Conservation (phyloP, 805 yeast species). For the Hanseniaspora vineae region DNA sequence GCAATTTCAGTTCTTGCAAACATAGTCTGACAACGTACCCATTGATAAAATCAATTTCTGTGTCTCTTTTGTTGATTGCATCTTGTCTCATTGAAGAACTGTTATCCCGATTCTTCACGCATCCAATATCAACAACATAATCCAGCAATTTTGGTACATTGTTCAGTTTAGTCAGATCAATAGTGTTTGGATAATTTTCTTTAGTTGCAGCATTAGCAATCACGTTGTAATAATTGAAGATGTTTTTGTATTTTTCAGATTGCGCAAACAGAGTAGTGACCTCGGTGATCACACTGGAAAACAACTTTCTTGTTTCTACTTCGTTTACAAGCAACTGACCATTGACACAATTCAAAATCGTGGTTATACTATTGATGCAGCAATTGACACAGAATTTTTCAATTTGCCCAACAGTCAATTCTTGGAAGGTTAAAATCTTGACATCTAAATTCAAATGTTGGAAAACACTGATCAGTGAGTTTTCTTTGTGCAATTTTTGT, state of each 20-base stretch:
- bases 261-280: constrained; percentile 19
- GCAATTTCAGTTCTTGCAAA: constrained; percentile 23
- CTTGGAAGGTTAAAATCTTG: constrained; percentile 29
- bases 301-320: constrained; percentile 12
- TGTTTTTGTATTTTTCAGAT: constrained; percentile 14
- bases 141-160: constrained; percentile 24
- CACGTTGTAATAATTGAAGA: constrained; percentile 17
- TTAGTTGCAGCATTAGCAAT: constrained; percentile 13
- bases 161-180: constrained; percentile 8
- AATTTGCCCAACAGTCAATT: constrained; percentile 45
- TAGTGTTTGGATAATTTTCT: constrained; percentile 5
- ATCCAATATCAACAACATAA: constrained; percentile 28
- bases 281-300: constrained; percentile 24
- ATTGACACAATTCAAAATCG: constrained; percentile 63
- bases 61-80: constrained; percentile 33
- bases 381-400: constrained; percentile 71
- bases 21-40: constrained; percentile 62
- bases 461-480: constrained; percentile 20
- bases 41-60: constrained; percentile 75
- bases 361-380: constrained; percentile 74
- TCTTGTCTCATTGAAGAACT: constrained; percentile 46
- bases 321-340: constrained; percentile 56
- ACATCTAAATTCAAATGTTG: constrained; percentile 16
- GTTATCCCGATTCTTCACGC: constrained; percentile 40
- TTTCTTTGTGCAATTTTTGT: constrained; percentile 8